Base-by-base conservation (phyloP, 1,284 basidiomycete genomes). In the Jaminaea rosea region DNA sequence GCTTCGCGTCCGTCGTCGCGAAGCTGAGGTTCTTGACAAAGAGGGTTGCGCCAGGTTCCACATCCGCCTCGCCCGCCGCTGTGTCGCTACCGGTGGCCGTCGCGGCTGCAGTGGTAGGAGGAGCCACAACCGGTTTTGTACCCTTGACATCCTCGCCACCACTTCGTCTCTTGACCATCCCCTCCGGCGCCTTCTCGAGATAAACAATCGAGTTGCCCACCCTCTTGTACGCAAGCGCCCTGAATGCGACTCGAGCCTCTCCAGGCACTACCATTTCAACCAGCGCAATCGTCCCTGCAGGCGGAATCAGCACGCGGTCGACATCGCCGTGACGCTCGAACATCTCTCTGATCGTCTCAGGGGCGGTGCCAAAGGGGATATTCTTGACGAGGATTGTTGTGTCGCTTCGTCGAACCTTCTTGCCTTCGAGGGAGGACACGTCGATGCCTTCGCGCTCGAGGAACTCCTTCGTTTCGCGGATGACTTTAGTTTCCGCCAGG, bases 1-100 rank as follows among this genome's bases (percentile, higher is more conserved):
- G 79, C 11, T 83, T 80, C 50, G 86, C 84, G 23, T 83, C 79
- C 0, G 88, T 88, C n/a, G 91, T 96, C 6, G 83, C 79, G 76
- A 94, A 97, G 8, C 87, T 81, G 29, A 98, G 79, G 69, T 97
- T 97, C 80, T 97, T 96, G 76, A 97, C 79, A 76, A 90, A 97
- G 5, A 98, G 81, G 9, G 93, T 96, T 13, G 87, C 82, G 0
- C 87, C 89, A 0, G 80, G 79, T 17, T 81, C 78, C 29, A 85
- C 59, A 4, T 63, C 60, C n/a, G 52, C 58, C n/a, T 58, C 56
- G 0, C 11, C 45, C n/a, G n/a, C 44, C 4, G 36, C 45, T 1
- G 21, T 8, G 3, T 41, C 41, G n/a, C 46, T 11, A 15, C 49
- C 52, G n/a, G 52, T 32, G 8, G 17, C 31, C 2, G 51, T 51